Base-by-base conservation (phyloP, 1,284 basidiomycete species). In the Ustilago nuda region DNA sequence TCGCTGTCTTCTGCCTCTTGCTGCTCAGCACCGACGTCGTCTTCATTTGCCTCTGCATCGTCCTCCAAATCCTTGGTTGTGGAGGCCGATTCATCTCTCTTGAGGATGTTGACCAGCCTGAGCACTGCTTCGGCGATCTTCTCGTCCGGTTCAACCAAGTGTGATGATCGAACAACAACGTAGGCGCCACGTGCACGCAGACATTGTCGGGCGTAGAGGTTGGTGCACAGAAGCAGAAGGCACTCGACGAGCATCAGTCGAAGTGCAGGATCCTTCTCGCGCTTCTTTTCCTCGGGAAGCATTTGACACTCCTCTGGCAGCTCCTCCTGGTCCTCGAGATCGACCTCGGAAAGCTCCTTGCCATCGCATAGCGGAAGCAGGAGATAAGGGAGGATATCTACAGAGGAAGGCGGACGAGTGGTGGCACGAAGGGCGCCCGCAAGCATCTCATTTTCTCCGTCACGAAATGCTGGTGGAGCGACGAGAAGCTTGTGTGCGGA, bases 281-380 rank as follows among this genome's bases (percentile, higher is more conserved):
- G 91, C 71, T 88, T 90, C 87, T 98, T 98, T 19, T 91, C 91
- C 0, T 91, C 89, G 0, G 93, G 92, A 1, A 98, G 89, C 87
- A 99, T 92, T 86, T 99, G 97, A 27, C 98, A 89, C 0, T 92
- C 90, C 19, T 91, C 88, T 0, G 93, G 94, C 1, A 99, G 89
- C 55, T 91, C 90, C 81, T 98, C 96, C 88, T 95, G 93, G 64
- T 95, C 94, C 92, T 96, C 85, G 30, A 76, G 61, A 56, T 75
- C 68, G 30, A 76, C 76, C 37, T 79, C 72, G 41, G 71, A 57
- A 52, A 81, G 64, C 52, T 98, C 96, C 86, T 98, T 95, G 1
- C 94, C 92, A 5, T 95, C 95, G 72, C 95, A 95, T 3, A 99
- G 89, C 0, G 96, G 96, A 4, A 96, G 89, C 1, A 99, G 88